Evolutionary conservation across 805 yeast species (phyloP), one percentile per base, ranked within the genome.

Genomic region (Kluyveromyces wickerhamii): DNA sequence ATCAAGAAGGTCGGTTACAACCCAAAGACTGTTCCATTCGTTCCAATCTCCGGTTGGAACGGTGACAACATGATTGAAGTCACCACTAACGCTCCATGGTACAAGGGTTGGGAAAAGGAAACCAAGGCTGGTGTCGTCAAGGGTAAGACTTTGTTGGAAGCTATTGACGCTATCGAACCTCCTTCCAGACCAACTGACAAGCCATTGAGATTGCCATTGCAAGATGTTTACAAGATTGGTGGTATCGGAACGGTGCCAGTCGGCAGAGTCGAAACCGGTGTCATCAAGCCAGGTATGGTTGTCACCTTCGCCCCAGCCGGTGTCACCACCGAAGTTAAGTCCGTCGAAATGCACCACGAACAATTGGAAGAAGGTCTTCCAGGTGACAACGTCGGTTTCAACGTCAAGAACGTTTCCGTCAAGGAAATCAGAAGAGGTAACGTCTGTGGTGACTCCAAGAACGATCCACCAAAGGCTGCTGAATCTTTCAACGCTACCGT

Each of bases 201-300:
- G 77, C 84, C 89, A 59, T 82, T 83, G 66, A 80, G 89, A 67
- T 78, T 83, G 65, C 89, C 89, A 60, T 77, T 83, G 63, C 85
- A 79, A 71, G 94, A 83, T 74, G 85, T 83, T 59, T 81, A 82
- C 87, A 81, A 81, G 85, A 82, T 82, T 62, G 89, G 89, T 74
- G 88, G 84, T 73, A 78, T 80, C 59, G 88, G 87, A 57, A 79
- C 89, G 59, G 94, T 83, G 72, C 89, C 92, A 68, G 85, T 80
- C 72, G 94, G 94, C 59, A 80, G 92, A 74, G 87, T 83, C 59
- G 92, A 83, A 75, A 83, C 94, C 66, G 94, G 94, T 75, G 69
- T 76, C 51, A 82, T 83, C 71, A 81, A 82, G 77, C 77, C 89
- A 60, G 94, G 92, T 72, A 83, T 82, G 86, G 77, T 82, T 60